phyloP scores from a whole-genome alignment of 164 flowering plant genomes.

The Chimonanthus praecox region DNA sequence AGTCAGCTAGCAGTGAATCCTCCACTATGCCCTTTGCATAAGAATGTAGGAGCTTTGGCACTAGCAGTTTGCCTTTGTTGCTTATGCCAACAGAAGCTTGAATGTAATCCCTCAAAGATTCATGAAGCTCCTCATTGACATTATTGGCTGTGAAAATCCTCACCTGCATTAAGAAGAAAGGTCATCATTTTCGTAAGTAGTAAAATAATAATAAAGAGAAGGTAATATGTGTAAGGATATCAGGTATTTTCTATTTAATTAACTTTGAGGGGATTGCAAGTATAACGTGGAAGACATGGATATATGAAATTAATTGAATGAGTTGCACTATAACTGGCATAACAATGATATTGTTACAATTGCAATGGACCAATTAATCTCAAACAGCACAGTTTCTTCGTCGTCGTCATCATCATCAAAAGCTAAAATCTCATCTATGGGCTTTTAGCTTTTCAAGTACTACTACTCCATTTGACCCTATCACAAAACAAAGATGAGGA shows the following conservation, averaged over 20 bases:
- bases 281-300: neutral
- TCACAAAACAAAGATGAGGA: too few species aligned
- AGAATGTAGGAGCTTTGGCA: slow-evolving; percentile 36
- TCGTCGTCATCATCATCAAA: too few species aligned
- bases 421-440: too few species aligned
- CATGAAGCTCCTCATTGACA: slow-evolving; percentile 25
- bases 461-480: too few species aligned
- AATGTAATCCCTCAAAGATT: slow-evolving; percentile 36
- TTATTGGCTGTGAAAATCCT: slow-evolving; percentile 32
- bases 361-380: neutral
- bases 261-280: neutral
- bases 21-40: slow-evolving; percentile 34
- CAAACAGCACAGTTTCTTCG: neutral
- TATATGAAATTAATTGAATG: too few species aligned
- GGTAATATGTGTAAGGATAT: neutral
- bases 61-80: slow-evolving; percentile 31
- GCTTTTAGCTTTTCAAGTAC: too few species aligned
- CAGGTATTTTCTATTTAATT: too few species aligned
- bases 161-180: slow-evolving; percentile 16
- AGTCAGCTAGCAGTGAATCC: slow-evolving; percentile 30
- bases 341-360: neutral
- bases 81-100: slow-evolving; percentile 41
- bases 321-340: neutral
- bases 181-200: neutral
- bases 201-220: neutral